These are phyloP conservation scores for Stagonosporopsis tanaceti DNA, from an alignment of 2,329 filamentous ascomycete species.

Conservation along the genomic window DNA sequence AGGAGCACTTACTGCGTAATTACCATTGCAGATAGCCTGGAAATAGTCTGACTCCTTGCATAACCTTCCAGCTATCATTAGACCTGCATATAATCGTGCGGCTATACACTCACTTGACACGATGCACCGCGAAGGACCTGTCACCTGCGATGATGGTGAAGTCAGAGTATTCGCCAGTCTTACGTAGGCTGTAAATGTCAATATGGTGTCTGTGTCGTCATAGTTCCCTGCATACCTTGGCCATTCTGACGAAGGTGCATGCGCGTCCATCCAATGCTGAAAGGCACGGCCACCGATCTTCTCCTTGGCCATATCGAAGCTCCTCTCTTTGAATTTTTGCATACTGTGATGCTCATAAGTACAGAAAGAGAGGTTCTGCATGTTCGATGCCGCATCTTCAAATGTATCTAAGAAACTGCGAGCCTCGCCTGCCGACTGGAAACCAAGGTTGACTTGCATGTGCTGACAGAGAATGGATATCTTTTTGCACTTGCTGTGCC, in stretches of 20 bases:
- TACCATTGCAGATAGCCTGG: constrained; percentile 27
- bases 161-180: constrained; percentile 30
- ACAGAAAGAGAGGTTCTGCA: constrained; percentile 24
- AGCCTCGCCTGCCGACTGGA: constrained; percentile 15
- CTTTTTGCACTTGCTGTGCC: constrained; percentile 24
- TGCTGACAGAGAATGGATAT: constrained; percentile 24
- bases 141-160: constrained; percentile 28
- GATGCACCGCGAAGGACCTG: constrained; percentile 31
- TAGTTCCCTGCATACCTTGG: constrained; percentile 13
- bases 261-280: not conserved
- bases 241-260: constrained; percentile 15
- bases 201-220: not conserved
- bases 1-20: constrained; percentile 21
- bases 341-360: not conserved
- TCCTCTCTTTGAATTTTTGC: not conserved
- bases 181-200: constrained; percentile 22
- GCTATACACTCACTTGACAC: constrained; percentile 18
- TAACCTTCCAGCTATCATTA: constrained; percentile 20
- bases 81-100: not conserved
- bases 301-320: not conserved
- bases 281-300: not conserved
- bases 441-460: constrained; percentile 28
- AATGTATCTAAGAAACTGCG: constrained; percentile 20
- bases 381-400: constrained; percentile 10
- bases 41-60: constrained; percentile 30